phyloP scores from a whole-genome alignment of 2,329 filamentous ascomycete genomes.

The Fusarium sp. region DNA sequence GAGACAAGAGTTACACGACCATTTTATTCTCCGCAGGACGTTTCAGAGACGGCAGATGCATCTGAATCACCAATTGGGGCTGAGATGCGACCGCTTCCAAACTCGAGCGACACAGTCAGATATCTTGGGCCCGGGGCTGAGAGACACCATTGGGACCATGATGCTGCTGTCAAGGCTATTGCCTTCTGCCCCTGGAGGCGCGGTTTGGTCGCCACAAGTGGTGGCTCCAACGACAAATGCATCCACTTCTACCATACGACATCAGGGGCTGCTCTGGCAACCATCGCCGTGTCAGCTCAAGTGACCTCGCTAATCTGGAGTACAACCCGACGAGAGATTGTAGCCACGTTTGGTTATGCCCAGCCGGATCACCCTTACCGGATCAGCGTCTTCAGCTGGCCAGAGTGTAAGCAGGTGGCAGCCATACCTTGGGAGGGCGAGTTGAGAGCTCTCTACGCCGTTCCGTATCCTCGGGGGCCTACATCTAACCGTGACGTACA shows the following conservation, averaged over 20 bases:
- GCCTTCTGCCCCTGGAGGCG: constrained; percentile 96
- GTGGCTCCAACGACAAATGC: constrained; percentile 92
- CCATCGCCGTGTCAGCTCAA: constrained; percentile 91
- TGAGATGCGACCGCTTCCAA: constrained; percentile 44
- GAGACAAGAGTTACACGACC: constrained; percentile 22
- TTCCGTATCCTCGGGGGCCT: constrained; percentile 76
- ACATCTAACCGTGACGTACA: constrained; percentile 42
- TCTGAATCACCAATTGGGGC: constrained; percentile 23
- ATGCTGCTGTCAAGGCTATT: constrained; percentile 94
- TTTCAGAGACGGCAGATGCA: not conserved
- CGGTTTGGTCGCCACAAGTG: constrained; percentile 87
- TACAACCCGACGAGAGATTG: constrained; percentile 84
- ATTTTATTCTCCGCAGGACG: not conserved
- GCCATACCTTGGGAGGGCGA: constrained; percentile 86
- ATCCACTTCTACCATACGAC: constrained; percentile 95
- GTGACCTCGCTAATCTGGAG: constrained; percentile 95
- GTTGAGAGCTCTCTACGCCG: constrained; percentile 85
- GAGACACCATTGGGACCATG: constrained; percentile 80
- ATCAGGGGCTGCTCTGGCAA: constrained; percentile 85
- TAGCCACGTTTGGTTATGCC: constrained; percentile 92
- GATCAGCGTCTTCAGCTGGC: constrained; percentile 95
- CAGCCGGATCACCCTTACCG: constrained; percentile 90
- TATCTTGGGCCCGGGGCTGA: constrained; percentile 66
- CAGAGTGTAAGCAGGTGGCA: constrained; percentile 85
- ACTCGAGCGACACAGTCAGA: constrained; percentile 51